Evolutionary conservation across 495 filamentous ascomycete species (phyloP).

Genomic region (Lasiosphaeria hispida): DNA sequence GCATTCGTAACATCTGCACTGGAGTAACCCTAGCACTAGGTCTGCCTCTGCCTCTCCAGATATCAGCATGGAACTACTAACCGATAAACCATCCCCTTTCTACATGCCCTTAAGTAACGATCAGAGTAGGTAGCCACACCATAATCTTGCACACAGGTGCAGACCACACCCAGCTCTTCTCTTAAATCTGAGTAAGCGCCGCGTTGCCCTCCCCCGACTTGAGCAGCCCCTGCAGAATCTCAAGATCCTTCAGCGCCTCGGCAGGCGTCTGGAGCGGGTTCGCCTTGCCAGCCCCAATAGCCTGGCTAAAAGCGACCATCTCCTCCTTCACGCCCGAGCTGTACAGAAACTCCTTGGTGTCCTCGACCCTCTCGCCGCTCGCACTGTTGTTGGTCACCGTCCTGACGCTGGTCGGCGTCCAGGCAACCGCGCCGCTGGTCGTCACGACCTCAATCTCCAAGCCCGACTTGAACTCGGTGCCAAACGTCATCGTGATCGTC

Average conservation of each 20-base stretch:
- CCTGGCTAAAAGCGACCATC: conserved; percentile 60
- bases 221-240: conserved; percentile 63
- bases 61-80: no score
- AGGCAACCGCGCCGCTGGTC: conserved; percentile 52
- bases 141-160: no score
- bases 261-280: conserved; percentile 58
- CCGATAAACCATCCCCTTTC: no score
- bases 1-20: no score
- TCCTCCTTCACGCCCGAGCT: conserved; percentile 64
- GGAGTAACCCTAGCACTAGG: no score
- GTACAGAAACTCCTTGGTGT: conserved; percentile 52
- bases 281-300: conserved; percentile 44
- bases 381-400: conserved; percentile 33
- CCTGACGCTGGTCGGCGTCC: conserved; percentile 32
- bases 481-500: conserved; percentile 60
- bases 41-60: no score
- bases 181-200: not conserved
- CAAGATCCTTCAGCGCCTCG: conserved; percentile 68
- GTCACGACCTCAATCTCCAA: conserved; percentile 52
- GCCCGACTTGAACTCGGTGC: conserved; percentile 56
- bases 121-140: no score
- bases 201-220: conserved; percentile 57
- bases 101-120: no score
- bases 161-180: no score
- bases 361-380: conserved; percentile 41